phyloP scores from a whole-genome alignment of 345 rosid species.

The Atalantia buxifolia region DNA sequence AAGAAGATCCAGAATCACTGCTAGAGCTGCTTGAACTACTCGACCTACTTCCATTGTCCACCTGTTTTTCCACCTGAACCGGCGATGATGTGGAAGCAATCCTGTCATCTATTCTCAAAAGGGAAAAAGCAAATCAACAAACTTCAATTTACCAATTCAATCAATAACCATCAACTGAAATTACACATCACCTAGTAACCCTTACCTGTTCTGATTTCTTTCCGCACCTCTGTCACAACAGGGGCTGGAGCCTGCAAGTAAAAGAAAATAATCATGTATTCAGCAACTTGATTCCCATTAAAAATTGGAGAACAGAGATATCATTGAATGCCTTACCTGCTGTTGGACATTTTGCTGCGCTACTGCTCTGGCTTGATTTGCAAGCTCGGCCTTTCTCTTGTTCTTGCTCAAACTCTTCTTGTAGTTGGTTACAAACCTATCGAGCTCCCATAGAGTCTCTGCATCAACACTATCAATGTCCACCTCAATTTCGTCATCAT shows the following conservation, averaged over 20 bases:
- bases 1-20: constrained; percentile 95
- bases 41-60: constrained; percentile 64
- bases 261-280: not conserved
- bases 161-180: not conserved
- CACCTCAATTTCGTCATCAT: constrained; percentile 94
- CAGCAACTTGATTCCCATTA: not conserved
- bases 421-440: constrained; percentile 92
- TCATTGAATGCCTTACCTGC: constrained; percentile 42
- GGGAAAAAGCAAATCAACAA: not conserved
- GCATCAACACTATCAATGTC: constrained; percentile 96
- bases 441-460: constrained; percentile 99
- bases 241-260: constrained; percentile 51
- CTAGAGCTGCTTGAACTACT: constrained; percentile 97
- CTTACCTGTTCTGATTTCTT: constrained; percentile 63
- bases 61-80: constrained; percentile 55
- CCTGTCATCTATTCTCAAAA: constrained; percentile 46
- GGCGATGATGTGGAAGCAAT: constrained; percentile 47
- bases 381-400: constrained; percentile 95
- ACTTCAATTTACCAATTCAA: constrained; percentile 9
- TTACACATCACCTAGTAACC: not conserved
- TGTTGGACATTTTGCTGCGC: constrained; percentile 53
- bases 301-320: not conserved
- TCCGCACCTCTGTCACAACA: constrained; percentile 41
- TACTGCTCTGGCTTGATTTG: constrained; percentile 71
- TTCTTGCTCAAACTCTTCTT: constrained; percentile 94